Evolutionary conservation across 169 alveolate species (phyloP).

Genomic region (Babesia sp.): DNA sequence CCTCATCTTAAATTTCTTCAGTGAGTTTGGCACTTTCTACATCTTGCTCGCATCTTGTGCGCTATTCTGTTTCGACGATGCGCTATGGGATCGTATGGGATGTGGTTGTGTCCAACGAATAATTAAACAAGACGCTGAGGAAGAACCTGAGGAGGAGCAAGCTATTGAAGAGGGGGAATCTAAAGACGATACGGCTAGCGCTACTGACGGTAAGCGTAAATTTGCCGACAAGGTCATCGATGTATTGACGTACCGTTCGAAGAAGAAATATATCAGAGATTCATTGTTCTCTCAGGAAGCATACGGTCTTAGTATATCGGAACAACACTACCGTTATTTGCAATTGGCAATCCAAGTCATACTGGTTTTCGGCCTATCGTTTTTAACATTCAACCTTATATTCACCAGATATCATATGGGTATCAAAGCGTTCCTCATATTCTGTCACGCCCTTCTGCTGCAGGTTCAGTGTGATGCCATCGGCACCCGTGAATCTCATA

Average conservation of each 20-base stretch:
- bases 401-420: constrained; percentile 1
- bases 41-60: constrained; percentile 30
- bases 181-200: not conserved
- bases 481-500: not conserved
- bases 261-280: constrained; percentile 1
- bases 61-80: constrained; percentile 58
- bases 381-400: not conserved
- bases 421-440: constrained; percentile 31
- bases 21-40: constrained; percentile 53
- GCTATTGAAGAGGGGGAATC: not conserved
- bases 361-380: not conserved
- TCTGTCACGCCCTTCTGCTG: constrained; percentile 26
- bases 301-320: not conserved
- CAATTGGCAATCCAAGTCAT: not conserved
- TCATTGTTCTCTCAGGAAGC: not conserved
- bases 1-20: constrained; percentile 22
- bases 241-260: not conserved
- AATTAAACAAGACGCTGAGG: not conserved
- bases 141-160: not conserved
- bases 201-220: not conserved
- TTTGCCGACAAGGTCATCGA: not conserved
- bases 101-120: not conserved
- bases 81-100: not conserved
- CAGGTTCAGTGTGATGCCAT: constrained; percentile 49
- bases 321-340: not conserved